Base-by-base conservation (phyloP, 1,284 basidiomycete species). In the Sanguinoderma infundibulare region DNA sequence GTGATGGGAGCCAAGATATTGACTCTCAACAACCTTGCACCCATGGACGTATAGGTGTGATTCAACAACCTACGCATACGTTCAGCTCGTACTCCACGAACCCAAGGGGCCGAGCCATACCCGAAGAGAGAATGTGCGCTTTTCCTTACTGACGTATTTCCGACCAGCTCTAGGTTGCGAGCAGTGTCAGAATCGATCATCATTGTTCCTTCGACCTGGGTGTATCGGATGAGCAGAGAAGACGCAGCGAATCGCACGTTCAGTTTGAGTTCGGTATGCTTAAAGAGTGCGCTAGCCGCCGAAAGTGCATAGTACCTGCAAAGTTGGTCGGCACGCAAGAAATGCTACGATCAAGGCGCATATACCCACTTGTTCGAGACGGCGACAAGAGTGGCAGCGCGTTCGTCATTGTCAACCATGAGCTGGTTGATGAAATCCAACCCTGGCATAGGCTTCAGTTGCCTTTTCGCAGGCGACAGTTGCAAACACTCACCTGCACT, bases 121-220 rank as follows among this genome's bases (percentile, higher is more conserved):
- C 92, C 86, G 76, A 92, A 85, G 46, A 93, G 72, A 12, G 92
- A 87, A 77, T 91, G 83, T 17, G 77, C 70, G 0, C 86, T 89
- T 70, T 87, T 92, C 68, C 83, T 84, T 44, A 78, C 80, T 1
- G 86, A 73, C 70, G 86, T 83, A 72, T 95, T 98, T 14, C 81
- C 85, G 3, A 96, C 89, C 1, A 98, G 81, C 74, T 98, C 96
- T 2, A 98, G 82, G 72, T 96, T 95, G 51, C 84, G 85, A 1
- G 89, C 92, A 0, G 91, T 94, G 60, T 96, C 95, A 0, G 87
- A 83, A 72, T 98, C 96, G 67, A 98, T 92, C 82, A 97, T 85
- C 90, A 98, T 93, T 0, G 94, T 96, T 0, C 95, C 95, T 74
- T 87, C 91, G 0, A 93, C 87, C 1, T 92, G 86, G 0, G 86